A percentile compares a stretch with the other conserved stretches of the same genome.
phyloP scores from a whole-genome alignment of 805 yeast species.

The Saturnispora quitensis region DNA sequence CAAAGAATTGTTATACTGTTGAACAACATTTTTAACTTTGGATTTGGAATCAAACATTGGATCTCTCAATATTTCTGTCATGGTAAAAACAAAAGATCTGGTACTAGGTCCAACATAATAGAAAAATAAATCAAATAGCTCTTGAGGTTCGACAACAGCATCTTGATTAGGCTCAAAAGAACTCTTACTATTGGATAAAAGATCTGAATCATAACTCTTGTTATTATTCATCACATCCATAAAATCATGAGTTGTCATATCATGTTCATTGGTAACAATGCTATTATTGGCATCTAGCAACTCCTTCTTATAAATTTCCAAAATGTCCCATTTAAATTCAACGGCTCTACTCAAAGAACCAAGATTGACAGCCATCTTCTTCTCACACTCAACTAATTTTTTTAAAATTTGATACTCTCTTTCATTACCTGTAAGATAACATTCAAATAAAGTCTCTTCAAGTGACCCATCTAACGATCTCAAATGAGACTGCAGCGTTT shows the following conservation, averaged over 20 bases:
- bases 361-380: slow-evolving; percentile 44
- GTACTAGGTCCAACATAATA: slow-evolving; percentile 65
- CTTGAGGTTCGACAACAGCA: slow-evolving; percentile 26
- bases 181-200: slow-evolving; percentile 49
- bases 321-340: slow-evolving; percentile 53
- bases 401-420: slow-evolving; percentile 38
- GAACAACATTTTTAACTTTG: slow-evolving; percentile 31
- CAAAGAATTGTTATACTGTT: slow-evolving; percentile 39
- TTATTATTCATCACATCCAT: slow-evolving; percentile 59
- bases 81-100: slow-evolving; percentile 54
- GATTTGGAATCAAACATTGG: slow-evolving; percentile 42
- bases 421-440: slow-evolving; percentile 45
- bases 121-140: slow-evolving; percentile 58
- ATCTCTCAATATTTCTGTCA: slow-evolving; percentile 50
- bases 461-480: slow-evolving; percentile 32
- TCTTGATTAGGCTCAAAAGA: slow-evolving; percentile 31
- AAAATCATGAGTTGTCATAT: slow-evolving; percentile 33
- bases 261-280: slow-evolving; percentile 20
- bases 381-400: slow-evolving; percentile 42
- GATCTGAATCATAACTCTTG: slow-evolving; percentile 61
- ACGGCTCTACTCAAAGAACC: slow-evolving; percentile 63
- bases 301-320: slow-evolving; percentile 17
- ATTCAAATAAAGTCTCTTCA: slow-evolving; percentile 57
- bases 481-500: slow-evolving; percentile 33
- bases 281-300: slow-evolving; percentile 17